These are phyloP conservation scores for Articulospora tetracladia DNA, from an alignment of 495 filamentous ascomycete species.

Conservation along the genomic window DNA sequence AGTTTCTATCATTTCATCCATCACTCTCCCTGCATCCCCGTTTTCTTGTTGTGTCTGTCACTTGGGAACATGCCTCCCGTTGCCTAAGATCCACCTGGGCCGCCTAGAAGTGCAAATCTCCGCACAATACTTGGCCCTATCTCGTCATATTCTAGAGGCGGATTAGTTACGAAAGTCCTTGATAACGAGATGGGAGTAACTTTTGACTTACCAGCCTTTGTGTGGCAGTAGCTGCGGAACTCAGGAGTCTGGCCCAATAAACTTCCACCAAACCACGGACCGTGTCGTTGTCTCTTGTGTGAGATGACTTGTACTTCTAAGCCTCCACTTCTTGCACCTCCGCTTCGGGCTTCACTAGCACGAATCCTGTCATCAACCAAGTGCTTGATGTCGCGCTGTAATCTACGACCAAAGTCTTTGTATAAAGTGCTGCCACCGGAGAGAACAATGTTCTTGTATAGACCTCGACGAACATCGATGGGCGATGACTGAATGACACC, in stretches of 20 bases:
- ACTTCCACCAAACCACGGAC: constrained; percentile 97
- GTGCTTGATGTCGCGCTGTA: constrained; percentile 95
- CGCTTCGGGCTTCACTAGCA: constrained; percentile 86
- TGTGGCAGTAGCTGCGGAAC: constrained; percentile 98
- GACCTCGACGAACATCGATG: constrained; percentile 91
- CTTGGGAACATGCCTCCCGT: background rate
- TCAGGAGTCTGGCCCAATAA: constrained; percentile 97
- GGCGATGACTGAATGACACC: constrained; percentile 95
- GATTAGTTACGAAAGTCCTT: background rate
- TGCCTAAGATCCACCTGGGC: constrained; percentile 64
- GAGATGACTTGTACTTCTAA: constrained; percentile 95
- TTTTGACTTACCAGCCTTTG: constrained; percentile 61
- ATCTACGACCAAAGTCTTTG: constrained; percentile 91
- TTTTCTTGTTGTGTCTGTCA: background rate
- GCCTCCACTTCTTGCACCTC: constrained; percentile 74
- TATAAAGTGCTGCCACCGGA: constrained; percentile 96
- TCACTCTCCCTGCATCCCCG: background rate
- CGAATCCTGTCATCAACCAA: constrained; percentile 88
- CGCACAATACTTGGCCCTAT: constrained; percentile 62
- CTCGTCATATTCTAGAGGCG: constrained; percentile 4
- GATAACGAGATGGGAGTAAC: background rate
- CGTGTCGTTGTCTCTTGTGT: constrained; percentile 93
- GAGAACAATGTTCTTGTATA: constrained; percentile 99
- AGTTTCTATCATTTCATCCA: background rate
- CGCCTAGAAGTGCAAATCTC: constrained; percentile 90